Base-by-base conservation (phyloP, 495 filamentous ascomycete species). In the Cudoniella acicularis region DNA sequence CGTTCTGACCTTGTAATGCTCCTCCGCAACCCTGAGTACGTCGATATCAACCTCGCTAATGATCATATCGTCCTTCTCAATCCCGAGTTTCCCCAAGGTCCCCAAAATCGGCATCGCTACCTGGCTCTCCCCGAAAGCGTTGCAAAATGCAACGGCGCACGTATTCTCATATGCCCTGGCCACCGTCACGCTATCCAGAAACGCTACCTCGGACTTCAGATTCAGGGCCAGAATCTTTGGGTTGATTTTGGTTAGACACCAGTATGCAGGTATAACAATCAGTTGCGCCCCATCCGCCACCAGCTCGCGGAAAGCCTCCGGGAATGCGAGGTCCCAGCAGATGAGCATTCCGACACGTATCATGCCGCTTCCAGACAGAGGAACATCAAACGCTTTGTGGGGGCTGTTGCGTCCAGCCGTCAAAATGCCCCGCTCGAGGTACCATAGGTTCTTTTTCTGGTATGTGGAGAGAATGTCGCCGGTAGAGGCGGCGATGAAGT, bases 321-420 rank as follows among this genome's bases (percentile, higher is more conserved):
- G 92, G 64, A 96, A 96, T 1, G 89, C 88, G 21, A 94, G 65
- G 73, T 96, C 92, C 91, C 91, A 96, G 73, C 92, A 96, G 36
- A 96, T 88, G 40, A 96, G 75, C 71, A 96, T 67, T 0, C 92
- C 92, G 0, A 91, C 86, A n/a, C n/a, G n/a, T n/a, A n/a, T n/a
- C 41, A 83, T 85, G 0, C 84, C 85, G n/a, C n/a, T n/a, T n/a
- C n/a, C n/a, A n/a, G n/a, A n/a, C 0, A 95, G 64, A 0, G 89
- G 88, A 0, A 88, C 93, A 42, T 92, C 84, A 62, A 96, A 86
- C 0, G 87, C 88, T 3, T 69, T 67, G 67, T 96, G 92, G 2
- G 78, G 78, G 17, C 83, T 77, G 2, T 75, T 67, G 1, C 57
- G 49, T 6, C 65, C 66, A 16, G 17, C 75, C 59, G 73, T 71